Evolutionary conservation across 192 early-diverging fungal species (phyloP).

Genomic region (Gamsiella multidivaricata): DNA sequence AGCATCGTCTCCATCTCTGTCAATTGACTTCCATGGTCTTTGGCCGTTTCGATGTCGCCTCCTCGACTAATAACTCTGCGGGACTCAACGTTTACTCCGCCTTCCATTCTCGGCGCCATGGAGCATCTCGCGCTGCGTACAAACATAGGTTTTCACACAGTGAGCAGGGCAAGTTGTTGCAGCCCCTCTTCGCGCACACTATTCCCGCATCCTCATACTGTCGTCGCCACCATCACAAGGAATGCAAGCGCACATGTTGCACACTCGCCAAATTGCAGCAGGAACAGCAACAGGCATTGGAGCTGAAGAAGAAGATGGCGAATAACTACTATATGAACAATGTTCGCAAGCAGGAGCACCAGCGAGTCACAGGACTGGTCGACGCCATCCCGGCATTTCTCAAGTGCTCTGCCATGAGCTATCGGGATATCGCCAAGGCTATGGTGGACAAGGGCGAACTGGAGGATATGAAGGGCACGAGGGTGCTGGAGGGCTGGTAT

Average conservation of each 20-base stretch:
- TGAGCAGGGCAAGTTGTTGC: constrained; percentile 23
- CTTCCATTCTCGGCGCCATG: constrained; percentile 52
- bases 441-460: constrained; percentile 9
- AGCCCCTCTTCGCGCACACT: constrained; percentile 27
- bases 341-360: constrained; percentile 30
- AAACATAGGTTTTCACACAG: constrained; percentile 30
- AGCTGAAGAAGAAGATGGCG: constrained; percentile 48
- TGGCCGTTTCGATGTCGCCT: constrained; percentile 63
- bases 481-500: constrained; percentile 63
- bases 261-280: constrained; percentile 50
- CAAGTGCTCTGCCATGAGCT: constrained; percentile 60
- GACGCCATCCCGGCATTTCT: constrained; percentile 66
- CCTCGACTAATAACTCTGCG: constrained; percentile 42
- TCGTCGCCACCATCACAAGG: constrained; percentile 58
- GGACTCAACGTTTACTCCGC: constrained; percentile 53
- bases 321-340: constrained; percentile 47
- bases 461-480: constrained; percentile 33
- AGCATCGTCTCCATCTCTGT: constrained; percentile 63
- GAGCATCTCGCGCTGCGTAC: constrained; percentile 42
- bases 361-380: constrained; percentile 54
- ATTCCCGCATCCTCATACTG: constrained; percentile 51
- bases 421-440: constrained; percentile 48
- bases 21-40: constrained; percentile 65
- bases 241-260: constrained; percentile 52
- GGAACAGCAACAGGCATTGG: constrained; percentile 43